A percentile compares a stretch with the other conserved stretches of the same genome.
Evolutionary conservation across 2,329 filamentous ascomycete species (phyloP).

Genomic region (Bipolaris oryzae): DNA sequence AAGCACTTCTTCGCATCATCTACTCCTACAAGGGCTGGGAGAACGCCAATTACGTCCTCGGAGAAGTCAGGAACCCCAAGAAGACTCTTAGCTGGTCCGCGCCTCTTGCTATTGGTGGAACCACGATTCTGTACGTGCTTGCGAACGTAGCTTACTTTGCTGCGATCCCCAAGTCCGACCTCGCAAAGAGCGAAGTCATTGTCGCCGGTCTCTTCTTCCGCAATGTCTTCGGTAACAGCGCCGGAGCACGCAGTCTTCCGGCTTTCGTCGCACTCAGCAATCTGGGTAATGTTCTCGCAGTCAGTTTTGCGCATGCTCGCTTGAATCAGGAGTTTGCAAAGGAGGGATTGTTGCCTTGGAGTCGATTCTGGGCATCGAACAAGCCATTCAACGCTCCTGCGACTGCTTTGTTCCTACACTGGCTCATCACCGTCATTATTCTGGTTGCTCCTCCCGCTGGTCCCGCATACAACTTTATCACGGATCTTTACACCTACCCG

Average conservation of each 20-base stretch:
- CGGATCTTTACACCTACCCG: constrained; percentile 56
- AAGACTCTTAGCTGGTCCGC: constrained; percentile 63
- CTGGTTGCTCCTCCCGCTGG: constrained; percentile 71
- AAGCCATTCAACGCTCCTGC: constrained; percentile 68
- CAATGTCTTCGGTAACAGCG: constrained; percentile 65
- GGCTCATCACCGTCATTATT: constrained; percentile 68
- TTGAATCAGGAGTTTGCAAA: constrained; percentile 71
- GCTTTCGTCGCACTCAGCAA: constrained; percentile 67
- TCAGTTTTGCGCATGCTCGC: constrained; percentile 65
- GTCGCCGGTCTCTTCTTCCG: constrained; percentile 67
- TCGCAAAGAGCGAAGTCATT: constrained; percentile 64
- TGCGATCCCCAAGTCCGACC: constrained; percentile 63
- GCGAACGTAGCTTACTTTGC: constrained; percentile 71
- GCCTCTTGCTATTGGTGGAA: constrained; percentile 63
- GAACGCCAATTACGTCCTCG: constrained; percentile 64
- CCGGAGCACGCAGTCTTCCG: constrained; percentile 50
- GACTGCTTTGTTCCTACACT: constrained; percentile 65
- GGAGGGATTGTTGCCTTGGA: constrained; percentile 70
- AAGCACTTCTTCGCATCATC: constrained; percentile 63
- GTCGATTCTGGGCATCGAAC: constrained; percentile 71
- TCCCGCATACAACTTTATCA: constrained; percentile 71
- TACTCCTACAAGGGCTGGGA: constrained; percentile 65
- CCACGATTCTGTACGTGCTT: constrained; percentile 66
- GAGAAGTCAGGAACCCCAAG: constrained; percentile 62
- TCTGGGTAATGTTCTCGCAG: constrained; percentile 66